A percentile compares a stretch with the other conserved stretches of the same genome.
phyloP scores from a whole-genome alignment of 2,329 filamentous ascomycete genomes.

The Apiospora arundinis region DNA sequence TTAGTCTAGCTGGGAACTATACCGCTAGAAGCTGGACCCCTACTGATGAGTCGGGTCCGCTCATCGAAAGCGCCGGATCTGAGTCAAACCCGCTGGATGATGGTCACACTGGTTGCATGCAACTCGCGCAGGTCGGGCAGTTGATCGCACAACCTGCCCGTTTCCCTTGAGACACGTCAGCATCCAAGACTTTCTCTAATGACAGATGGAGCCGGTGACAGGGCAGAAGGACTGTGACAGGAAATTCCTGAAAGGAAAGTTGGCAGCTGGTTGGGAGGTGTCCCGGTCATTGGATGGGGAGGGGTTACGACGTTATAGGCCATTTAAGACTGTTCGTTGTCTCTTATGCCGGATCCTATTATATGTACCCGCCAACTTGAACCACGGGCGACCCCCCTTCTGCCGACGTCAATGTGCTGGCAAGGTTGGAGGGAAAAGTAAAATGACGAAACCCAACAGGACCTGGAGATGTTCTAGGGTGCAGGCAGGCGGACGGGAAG shows the following conservation, averaged over 20 bases:
- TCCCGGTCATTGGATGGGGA: background rate
- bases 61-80: background rate
- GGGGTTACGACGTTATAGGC: background rate
- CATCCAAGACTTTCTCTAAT: background rate
- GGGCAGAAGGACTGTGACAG: background rate
- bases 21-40: background rate
- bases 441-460: slow-evolving; percentile 8
- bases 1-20: background rate
- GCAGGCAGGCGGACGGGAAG: background rate
- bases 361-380: background rate
- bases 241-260: background rate
- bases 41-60: background rate
- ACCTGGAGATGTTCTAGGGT: background rate
- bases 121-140: background rate
- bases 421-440: background rate
- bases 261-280: background rate
- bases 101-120: slow-evolving; percentile 9
- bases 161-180: background rate
- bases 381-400: background rate
- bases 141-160: background rate
- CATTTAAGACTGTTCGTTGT: background rate
- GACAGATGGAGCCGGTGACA: background rate
- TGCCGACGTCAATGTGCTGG: background rate
- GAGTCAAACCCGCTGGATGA: background rate
- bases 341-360: background rate